These are phyloP conservation scores for Hura crepitans DNA, from an alignment of 441 rosid genomes.

Conservation along the genomic window DNA sequence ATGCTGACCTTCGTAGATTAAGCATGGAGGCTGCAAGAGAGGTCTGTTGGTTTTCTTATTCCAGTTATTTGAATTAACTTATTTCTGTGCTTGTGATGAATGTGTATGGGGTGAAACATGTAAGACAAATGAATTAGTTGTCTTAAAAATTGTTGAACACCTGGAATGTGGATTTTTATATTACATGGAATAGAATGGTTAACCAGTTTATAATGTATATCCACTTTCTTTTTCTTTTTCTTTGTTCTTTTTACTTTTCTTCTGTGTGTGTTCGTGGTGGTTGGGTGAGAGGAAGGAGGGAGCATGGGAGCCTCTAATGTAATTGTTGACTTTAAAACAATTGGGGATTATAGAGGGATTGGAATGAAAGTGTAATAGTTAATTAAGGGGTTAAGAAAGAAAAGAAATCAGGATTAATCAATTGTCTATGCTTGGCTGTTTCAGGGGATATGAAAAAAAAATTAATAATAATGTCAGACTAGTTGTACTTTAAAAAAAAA, in stretches of 20 bases:
- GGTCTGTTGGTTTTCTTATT: constrained; percentile 42
- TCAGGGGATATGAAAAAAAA: not conserved
- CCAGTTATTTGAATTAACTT: not conserved
- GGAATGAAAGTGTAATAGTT: not conserved
- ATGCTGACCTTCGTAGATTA: constrained; percentile 98
- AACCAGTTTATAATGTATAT: not conserved
- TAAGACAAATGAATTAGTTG: not conserved
- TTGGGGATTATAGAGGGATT: not conserved
- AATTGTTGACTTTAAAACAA: not conserved
- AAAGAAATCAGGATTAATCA: not conserved
- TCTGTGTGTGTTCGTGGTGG: too few relatives aligned
- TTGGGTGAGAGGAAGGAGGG: not conserved
- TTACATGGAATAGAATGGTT: not conserved
- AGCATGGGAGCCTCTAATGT: not conserved
- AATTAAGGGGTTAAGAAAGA: not conserved
- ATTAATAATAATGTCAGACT: not conserved
- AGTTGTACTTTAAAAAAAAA: not conserved
- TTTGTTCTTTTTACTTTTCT: too few relatives aligned
- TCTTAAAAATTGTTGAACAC: not conserved
- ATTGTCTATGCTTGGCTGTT: not conserved
- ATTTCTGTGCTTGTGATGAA: not conserved
- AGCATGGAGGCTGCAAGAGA: constrained; percentile 99
- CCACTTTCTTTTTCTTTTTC: not conserved
- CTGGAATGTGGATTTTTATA: not conserved
- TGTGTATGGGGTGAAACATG: not conserved